phyloP scores from a whole-genome alignment of 2,329 filamentous ascomycete species.

The Cladophialophora carrionii region DNA sequence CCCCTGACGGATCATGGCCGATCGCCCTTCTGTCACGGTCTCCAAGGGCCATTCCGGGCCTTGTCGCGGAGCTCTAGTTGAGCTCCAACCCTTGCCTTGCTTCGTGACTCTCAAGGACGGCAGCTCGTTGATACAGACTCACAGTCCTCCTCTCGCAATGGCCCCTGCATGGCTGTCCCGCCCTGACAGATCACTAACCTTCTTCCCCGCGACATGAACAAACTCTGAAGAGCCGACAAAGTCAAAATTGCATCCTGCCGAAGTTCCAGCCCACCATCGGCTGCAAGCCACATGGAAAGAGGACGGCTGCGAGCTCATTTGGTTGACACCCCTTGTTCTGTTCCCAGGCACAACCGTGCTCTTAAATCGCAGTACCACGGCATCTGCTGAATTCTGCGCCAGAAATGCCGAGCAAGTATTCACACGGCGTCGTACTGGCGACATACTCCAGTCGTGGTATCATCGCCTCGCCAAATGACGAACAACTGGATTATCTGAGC shows the following conservation, averaged over 20 bases:
- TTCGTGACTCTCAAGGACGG: not conserved
- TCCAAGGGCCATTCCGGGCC: not conserved
- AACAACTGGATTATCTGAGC: constrained; percentile 19
- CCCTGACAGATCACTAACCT: not conserved
- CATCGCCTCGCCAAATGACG: constrained; percentile 25
- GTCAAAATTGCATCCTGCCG: constrained; percentile 2
- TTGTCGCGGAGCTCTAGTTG: not conserved
- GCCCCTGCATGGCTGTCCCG: not conserved
- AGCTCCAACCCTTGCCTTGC: not conserved
- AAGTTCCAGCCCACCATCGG: not conserved
- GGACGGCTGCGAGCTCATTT: not conserved
- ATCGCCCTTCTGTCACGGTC: not conserved
- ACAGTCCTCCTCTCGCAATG: not conserved
- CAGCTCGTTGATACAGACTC: not conserved
- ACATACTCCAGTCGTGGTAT: constrained; percentile 34
- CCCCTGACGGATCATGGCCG: too few relatives aligned
- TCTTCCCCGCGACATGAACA: not conserved
- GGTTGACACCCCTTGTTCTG: not conserved
- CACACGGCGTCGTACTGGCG: constrained; percentile 37
- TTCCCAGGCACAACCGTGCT: not conserved
- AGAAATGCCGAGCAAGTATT: constrained; percentile 38
- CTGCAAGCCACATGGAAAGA: not conserved
- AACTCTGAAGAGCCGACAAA: not conserved
- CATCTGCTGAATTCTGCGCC: not conserved
- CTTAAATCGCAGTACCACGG: constrained; percentile 1